Percentiles rank a stretch among this genome's conserved stretches.
Evolutionary conservation across 1,284 basidiomycete species (phyloP).

Genomic region (Athelia sp.): DNA sequence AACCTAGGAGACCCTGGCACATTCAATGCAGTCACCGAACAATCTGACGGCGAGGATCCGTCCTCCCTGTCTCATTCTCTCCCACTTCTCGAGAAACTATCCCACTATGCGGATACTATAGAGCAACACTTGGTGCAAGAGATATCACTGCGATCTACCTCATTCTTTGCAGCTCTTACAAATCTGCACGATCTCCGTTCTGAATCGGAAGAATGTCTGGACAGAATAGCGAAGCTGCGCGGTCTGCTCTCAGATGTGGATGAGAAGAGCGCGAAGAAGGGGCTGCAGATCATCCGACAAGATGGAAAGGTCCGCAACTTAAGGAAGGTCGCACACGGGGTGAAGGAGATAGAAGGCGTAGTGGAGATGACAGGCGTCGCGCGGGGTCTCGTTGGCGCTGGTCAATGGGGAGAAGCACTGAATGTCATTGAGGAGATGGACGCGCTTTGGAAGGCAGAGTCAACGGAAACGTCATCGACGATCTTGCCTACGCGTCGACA

Average conservation of each 20-base stretch:
- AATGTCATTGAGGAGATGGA: slow-evolving; percentile 73
- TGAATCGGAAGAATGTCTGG: slow-evolving; percentile 81
- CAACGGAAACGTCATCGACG: neutral
- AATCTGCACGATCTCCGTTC: slow-evolving; percentile 91
- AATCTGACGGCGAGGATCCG: slow-evolving; percentile 44
- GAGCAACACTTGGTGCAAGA: slow-evolving; percentile 94
- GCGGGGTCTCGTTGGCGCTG: slow-evolving; percentile 67
- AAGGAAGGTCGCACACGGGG: slow-evolving; percentile 51
- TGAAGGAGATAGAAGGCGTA: slow-evolving; percentile 65
- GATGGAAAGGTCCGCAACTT: slow-evolving; percentile 64
- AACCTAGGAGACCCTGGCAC: slow-evolving; percentile 83
- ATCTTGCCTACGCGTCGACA: neutral
- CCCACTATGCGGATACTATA: slow-evolving; percentile 90
- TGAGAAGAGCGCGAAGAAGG: slow-evolving; percentile 70
- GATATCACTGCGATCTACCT: slow-evolving; percentile 85
- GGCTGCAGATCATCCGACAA: slow-evolving; percentile 66
- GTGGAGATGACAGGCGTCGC: slow-evolving; percentile 74
- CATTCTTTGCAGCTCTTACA: slow-evolving; percentile 94
- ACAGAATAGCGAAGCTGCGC: slow-evolving; percentile 73
- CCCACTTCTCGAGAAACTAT: slow-evolving; percentile 86
- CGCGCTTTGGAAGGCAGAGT: slow-evolving; percentile 49
- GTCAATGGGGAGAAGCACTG: slow-evolving; percentile 84
- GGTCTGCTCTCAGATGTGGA: slow-evolving; percentile 74
- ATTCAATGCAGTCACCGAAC: slow-evolving; percentile 80
- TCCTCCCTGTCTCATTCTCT: slow-evolving; percentile 60